These are phyloP conservation scores for Hanseniaspora meyeri DNA, from an alignment of 805 yeast genomes.

Conservation along the genomic window DNA sequence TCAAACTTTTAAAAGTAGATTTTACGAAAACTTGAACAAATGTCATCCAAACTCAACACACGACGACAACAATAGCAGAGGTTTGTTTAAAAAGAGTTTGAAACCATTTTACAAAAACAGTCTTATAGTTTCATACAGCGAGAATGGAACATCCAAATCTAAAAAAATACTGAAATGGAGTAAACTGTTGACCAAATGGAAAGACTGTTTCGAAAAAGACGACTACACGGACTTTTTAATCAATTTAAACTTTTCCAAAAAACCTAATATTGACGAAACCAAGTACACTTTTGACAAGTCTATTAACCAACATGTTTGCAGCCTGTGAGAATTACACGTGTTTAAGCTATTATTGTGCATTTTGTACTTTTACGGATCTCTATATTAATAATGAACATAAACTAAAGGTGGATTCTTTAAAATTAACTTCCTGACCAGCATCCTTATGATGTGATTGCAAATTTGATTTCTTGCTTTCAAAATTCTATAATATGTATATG, in stretches of 20 bases:
- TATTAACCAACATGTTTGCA: neutral
- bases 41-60: neutral
- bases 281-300: neutral
- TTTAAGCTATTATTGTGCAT: neutral
- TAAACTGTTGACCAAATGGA: neutral
- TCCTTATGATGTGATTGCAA: too few species aligned
- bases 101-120: neutral
- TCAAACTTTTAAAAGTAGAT: neutral
- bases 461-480: too few species aligned
- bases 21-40: neutral
- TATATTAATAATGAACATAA: neutral
- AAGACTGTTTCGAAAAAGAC: neutral
- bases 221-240: neutral
- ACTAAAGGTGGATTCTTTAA: too few species aligned
- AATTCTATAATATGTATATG: too few species aligned
- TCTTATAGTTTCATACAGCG: neutral
- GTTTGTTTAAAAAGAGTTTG: neutral
- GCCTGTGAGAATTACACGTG: neutral
- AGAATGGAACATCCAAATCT: too few species aligned
- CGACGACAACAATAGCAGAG: neutral
- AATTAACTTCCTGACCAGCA: too few species aligned
- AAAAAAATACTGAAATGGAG: constrained; percentile 2
- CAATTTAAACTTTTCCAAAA: neutral
- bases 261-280: neutral
- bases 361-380: neutral